Conservation (phyloP, 768 basidiomycete species). For the Daedaleopsis sinensis region DNA sequence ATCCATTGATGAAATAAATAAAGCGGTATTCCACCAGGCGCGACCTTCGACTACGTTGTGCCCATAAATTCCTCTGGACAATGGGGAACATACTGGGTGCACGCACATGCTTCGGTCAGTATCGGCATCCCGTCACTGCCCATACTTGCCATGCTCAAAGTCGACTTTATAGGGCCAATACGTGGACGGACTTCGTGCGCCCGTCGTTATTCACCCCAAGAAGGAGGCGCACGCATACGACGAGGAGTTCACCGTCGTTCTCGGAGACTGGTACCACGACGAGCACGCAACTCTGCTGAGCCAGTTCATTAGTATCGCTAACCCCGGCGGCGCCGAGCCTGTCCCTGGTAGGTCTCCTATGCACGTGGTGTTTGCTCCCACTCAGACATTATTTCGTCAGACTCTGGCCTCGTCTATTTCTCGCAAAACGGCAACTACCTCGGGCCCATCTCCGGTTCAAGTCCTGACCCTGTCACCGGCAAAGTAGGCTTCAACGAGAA, state of each 20-base stretch:
- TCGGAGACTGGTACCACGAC: conserved; percentile 93
- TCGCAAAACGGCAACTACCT: conserved; percentile 75
- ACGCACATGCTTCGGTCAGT: conserved; percentile 62
- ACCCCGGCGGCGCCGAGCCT: conserved; percentile 88
- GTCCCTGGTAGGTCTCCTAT: conserved; percentile 62
- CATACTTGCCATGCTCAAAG: not conserved
- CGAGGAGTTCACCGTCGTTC: conserved; percentile 84
- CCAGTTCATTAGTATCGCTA: conserved; percentile 67
- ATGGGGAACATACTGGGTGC: conserved; percentile 83
- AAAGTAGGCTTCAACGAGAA: conserved; percentile 86
- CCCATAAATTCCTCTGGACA: conserved; percentile 69
- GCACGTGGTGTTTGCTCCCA: not conserved
- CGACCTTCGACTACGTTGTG: conserved; percentile 73
- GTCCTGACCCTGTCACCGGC: conserved; percentile 47
- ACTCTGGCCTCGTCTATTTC: conserved; percentile 83
- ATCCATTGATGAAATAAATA: not conserved
- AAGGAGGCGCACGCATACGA: conserved; percentile 77
- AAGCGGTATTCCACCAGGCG: conserved; percentile 79
- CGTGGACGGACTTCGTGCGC: conserved; percentile 90
- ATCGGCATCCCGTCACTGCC: too few relatives aligned
- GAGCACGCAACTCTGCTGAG: conserved; percentile 65
- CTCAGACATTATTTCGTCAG: conserved; percentile 38
- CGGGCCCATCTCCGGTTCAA: conserved; percentile 55
- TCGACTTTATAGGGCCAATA: conserved; percentile 69
- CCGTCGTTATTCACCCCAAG: conserved; percentile 74